phyloP scores from a whole-genome alignment of 306 rosid species.

The Luffa aegyptiaca region DNA sequence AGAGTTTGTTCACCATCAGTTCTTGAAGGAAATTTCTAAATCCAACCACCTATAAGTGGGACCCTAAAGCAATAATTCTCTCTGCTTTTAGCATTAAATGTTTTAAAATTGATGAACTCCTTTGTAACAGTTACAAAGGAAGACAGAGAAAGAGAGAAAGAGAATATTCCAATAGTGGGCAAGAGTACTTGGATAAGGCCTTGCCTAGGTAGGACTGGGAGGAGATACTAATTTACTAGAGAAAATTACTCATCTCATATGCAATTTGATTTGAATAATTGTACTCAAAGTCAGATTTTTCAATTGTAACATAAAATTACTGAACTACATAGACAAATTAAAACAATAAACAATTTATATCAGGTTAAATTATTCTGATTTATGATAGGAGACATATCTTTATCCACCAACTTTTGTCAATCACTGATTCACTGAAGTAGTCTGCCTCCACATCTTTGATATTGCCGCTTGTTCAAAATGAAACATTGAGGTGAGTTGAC shows the following conservation, averaged over 20 bases:
- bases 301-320: background rate
- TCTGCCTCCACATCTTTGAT: background rate
- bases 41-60: slow-evolving; percentile 1
- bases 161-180: background rate
- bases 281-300: background rate
- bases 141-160: background rate
- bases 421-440: background rate
- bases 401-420: background rate
- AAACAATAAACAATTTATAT: background rate
- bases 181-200: background rate
- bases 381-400: background rate
- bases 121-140: background rate
- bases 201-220: background rate
- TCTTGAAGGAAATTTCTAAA: background rate
- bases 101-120: background rate
- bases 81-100: background rate
- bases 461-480: slow-evolving; percentile 1
- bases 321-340: background rate
- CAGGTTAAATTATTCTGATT: background rate
- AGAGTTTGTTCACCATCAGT: background rate
- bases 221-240: background rate
- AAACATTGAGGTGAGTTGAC: background rate
- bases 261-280: background rate
- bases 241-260: background rate
- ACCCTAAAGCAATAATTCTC: background rate